Evolutionary conservation across 192 early-diverging fungal species (phyloP).

Genomic region (Linnemannia zychae): DNA sequence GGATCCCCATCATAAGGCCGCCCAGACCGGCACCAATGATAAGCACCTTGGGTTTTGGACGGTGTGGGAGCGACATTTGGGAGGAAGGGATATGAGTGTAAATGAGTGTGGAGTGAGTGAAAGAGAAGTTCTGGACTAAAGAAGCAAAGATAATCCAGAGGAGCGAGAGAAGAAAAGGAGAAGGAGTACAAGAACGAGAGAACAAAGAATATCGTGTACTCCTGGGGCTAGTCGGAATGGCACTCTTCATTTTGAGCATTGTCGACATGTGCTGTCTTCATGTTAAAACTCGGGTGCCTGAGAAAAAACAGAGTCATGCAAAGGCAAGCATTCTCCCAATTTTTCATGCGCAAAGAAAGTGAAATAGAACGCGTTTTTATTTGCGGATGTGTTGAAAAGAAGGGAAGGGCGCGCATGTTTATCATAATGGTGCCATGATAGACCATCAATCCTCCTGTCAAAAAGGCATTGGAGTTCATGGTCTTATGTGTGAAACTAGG

Average conservation of each 20-base stretch:
- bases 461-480: not conserved
- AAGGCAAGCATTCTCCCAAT: no score
- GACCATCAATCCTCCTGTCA: not conserved
- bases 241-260: no score
- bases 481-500: no score
- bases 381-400: no score
- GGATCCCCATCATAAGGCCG: not conserved
- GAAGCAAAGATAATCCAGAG: not conserved
- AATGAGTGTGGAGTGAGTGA: not conserved
- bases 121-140: not conserved
- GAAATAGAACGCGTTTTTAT: not conserved
- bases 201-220: not conserved
- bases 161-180: not conserved
- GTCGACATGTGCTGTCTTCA: no score
- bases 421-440: not conserved
- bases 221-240: no score
- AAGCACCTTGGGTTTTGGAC: not conserved
- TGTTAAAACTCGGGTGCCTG: not conserved
- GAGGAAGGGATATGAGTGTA: not conserved
- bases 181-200: not conserved
- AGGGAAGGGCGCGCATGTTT: not conserved
- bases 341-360: no score
- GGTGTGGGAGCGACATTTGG: not conserved
- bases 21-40: slow-evolving; percentile 7
- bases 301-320: not conserved